Conservation (phyloP, 805 yeast genomes). For the Brettanomyces nanus region DNA sequence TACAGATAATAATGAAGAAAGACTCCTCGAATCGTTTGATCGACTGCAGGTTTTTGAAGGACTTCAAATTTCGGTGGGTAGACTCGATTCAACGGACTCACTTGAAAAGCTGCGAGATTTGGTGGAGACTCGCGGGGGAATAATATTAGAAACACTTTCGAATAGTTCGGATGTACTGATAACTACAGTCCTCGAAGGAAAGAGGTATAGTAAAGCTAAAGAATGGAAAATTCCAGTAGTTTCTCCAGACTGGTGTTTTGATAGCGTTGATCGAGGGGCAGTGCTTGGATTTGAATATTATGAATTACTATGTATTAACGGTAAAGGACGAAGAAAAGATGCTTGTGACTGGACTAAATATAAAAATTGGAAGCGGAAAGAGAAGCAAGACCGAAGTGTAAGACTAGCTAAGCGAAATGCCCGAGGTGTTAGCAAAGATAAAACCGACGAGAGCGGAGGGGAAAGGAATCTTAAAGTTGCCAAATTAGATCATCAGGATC, state of each 20-base stretch:
- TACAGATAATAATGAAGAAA: neutral
- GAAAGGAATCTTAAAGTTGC: slow-evolving; percentile 19
- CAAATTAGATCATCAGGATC: slow-evolving; percentile 15
- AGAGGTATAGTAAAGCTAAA: slow-evolving; percentile 41
- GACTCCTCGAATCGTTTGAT: slow-evolving; percentile 3
- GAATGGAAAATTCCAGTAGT: slow-evolving; percentile 49
- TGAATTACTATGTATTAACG: slow-evolving; percentile 18
- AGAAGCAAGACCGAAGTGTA: neutral
- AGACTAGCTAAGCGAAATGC: neutral
- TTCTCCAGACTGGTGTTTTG: slow-evolving; percentile 46
- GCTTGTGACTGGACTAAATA: slow-evolving; percentile 25
- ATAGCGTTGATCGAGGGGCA: slow-evolving; percentile 37
- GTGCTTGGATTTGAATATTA: slow-evolving; percentile 33
- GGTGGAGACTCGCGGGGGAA: slow-evolving; percentile 40
- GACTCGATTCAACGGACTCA: slow-evolving; percentile 12
- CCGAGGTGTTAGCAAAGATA: neutral
- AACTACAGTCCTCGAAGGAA: slow-evolving; percentile 44
- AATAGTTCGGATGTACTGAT: slow-evolving; percentile 36
- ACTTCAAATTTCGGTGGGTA: slow-evolving; percentile 32
- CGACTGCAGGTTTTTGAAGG: slow-evolving; percentile 31
- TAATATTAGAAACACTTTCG: slow-evolving; percentile 40
- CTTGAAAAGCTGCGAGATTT: slow-evolving; percentile 21
- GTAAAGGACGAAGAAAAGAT: slow-evolving; percentile 17
- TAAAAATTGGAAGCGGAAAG: slow-evolving; percentile 9
- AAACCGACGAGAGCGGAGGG: slow-evolving; percentile 7